A percentile compares a stretch with the other conserved stretches of the same genome.
Evolutionary conservation across 371 early-diverging fungal genomes (phyloP).

Genomic region (Lichtheimia hyalospora): DNA sequence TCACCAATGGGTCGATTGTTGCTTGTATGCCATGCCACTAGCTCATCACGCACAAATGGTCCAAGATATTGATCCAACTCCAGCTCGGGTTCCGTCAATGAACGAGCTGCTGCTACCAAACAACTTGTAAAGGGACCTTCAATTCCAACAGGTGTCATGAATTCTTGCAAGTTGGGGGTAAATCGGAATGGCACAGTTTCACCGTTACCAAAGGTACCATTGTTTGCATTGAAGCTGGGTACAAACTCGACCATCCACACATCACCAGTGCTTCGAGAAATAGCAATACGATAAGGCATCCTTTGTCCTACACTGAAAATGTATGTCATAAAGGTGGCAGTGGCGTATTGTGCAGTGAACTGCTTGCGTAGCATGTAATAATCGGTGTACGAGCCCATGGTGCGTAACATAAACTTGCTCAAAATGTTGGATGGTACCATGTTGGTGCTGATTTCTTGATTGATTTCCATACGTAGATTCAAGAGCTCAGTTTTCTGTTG

Average conservation of each 20-base stretch:
- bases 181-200: constrained; percentile 97
- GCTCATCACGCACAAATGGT: constrained; percentile 90
- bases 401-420: constrained; percentile 68
- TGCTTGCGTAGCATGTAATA: constrained; percentile 93
- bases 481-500: constrained; percentile 65
- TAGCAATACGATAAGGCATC: constrained; percentile 82
- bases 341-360: constrained; percentile 88
- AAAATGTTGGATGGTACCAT: constrained; percentile 85
- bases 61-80: constrained; percentile 84
- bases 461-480: constrained; percentile 79
- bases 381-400: constrained; percentile 78
- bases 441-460: constrained; percentile 72
- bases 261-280: constrained; percentile 83
- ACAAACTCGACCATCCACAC: constrained; percentile 80
- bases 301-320: constrained; percentile 85
- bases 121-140: constrained; percentile 88
- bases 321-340: constrained; percentile 88
- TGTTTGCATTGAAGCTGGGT: constrained; percentile 56
- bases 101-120: constrained; percentile 78
- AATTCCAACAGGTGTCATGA: constrained; percentile 89
- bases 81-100: constrained; percentile 77
- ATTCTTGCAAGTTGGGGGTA: constrained; percentile 95
- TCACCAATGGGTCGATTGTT: constrained; percentile 62
- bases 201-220: constrained; percentile 39
- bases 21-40: constrained; percentile 72